Percentiles rank a stretch among this genome's conserved stretches.
Evolutionary conservation across 371 early-diverging fungal species (phyloP).

Genomic region (Synchytrium microbalum): DNA sequence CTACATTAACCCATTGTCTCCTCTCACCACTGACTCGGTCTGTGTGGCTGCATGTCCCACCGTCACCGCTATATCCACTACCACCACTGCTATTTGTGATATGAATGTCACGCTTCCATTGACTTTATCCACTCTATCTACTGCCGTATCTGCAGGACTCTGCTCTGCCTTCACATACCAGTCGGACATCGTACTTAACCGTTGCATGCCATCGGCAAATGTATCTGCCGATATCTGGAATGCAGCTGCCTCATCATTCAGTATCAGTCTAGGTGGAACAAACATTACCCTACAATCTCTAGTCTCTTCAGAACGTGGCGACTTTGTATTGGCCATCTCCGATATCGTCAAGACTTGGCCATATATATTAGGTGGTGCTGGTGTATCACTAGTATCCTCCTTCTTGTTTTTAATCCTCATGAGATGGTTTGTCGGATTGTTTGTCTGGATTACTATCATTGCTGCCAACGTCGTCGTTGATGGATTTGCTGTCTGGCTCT

Average conservation of each 20-base stretch:
- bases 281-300: neutral
- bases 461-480: constrained; percentile 17
- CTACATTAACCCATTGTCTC: constrained; percentile 23
- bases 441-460: constrained; percentile 35
- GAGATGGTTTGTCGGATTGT: constrained; percentile 18
- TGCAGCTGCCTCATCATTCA: neutral
- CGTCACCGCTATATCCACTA: constrained; percentile 12
- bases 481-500: constrained; percentile 17
- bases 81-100: constrained; percentile 16
- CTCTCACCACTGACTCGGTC: constrained; percentile 10
- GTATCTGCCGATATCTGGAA: neutral
- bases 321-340: constrained; percentile 6
- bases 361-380: constrained; percentile 12
- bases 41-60: constrained; percentile 30
- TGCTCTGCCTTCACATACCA: constrained; percentile 18
- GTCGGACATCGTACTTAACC: constrained; percentile 20
- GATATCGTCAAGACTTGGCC: constrained; percentile 15
- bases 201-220: constrained; percentile 25
- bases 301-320: constrained; percentile 4
- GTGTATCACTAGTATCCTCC: constrained; percentile 20
- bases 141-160: neutral
- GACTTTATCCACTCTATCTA: constrained; percentile 6
- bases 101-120: constrained; percentile 12
- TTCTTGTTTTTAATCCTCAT: constrained; percentile 30
- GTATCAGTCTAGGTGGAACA: neutral